Base-by-base conservation (phyloP, 1,284 basidiomycete species). In the Inonotus obliquus region DNA sequence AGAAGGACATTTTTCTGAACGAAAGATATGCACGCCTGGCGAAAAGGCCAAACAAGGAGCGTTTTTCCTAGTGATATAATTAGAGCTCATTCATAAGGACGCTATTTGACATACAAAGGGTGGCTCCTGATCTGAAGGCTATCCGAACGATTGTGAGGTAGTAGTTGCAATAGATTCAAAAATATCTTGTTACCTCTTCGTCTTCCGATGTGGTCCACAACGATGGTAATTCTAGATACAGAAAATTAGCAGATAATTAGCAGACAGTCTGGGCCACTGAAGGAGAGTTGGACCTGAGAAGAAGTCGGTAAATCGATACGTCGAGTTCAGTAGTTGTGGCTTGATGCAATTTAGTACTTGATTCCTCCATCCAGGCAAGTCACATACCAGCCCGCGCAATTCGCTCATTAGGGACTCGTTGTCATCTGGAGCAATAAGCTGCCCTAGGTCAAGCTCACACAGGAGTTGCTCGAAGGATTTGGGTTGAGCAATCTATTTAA, bases 31-130 rank as follows among this genome's bases (percentile, higher is more conserved):
- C 90, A 49, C 91, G 80, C 54, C 90, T 85, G 67, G 81, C 84
- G 67, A 92, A 92, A 67, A 84, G 89, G 2, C 90, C 91, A 71
- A 92, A 90, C 35, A 90, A 73, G 0, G 91, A 92, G n/a, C 89
- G 84, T 11, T 66, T 66, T 48, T 71, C 69, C 69, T 70, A 41
- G 1, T 10, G 23, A 21, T 51, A 21, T 9, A 7, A 19, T 32
- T 47, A n/a, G 35, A 32, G 6, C 21, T 44, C 27, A 4, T 17
- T 19, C 2, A 23, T 17, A 10, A 2, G 39, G 19, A 39, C 9
- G 29, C 19, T 21, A 17, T 2, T 39, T 6, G 14, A 57, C 60
- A 9, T 41, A 61, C 60, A 23, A 61, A 21, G 41, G 60, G 44
- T n/a, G 60, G 54, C 14, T 61, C 60, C 38, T 57, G 54, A 25